Evolutionary conservation across 164 flowering plant species (phyloP), one percentile per base, ranked within the genome.

Genomic region (Vitis riparia): DNA sequence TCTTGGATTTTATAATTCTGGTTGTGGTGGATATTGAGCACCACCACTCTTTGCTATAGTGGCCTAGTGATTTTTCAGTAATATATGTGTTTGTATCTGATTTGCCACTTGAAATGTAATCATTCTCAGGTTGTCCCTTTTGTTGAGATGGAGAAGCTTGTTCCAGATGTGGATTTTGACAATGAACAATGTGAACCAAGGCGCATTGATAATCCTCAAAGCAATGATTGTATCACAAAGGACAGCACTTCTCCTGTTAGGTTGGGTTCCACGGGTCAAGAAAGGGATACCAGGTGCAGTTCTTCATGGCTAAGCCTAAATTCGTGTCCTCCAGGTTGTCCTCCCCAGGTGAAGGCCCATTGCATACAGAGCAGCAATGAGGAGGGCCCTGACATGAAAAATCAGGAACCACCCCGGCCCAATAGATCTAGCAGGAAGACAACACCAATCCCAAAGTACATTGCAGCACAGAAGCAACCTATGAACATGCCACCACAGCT

Each of bases 401-500:
- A 30, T 65, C 57, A 5, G 17, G 57, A 68, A 5, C 55, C 69
- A 44, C 66, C 69, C 71, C 74, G 65, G 64, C 78, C 84, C 19
- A 75, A 51, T 55, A 75, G 78, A 79, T 70, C 73, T 3, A 56
- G 73, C 71, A 82, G 74, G 68, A 78, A 73, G 77, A 69, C 55
- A 55, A 63, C 59, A 27, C 70, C 73, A 13, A 71, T 50, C 23
- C 23, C 67, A 23, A 72, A 69, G 59, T 30, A 10, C 44, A 70
- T 19, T n/a, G 10, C 68, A 29, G 44, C 3, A 53, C 47, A 63
- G 48, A 62, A 50, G 60, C 65, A 62, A 27, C 66, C 51, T 23
- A 44, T 44, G 51, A 81, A 59, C 15, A 49, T 65, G 47, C 67
- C 73, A 11, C 71, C 59, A 17, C 83, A 62, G 29, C 61, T 48